phyloP scores from a whole-genome alignment of 139 green algal species.

The Edaphochlamys debaryana region DNA sequence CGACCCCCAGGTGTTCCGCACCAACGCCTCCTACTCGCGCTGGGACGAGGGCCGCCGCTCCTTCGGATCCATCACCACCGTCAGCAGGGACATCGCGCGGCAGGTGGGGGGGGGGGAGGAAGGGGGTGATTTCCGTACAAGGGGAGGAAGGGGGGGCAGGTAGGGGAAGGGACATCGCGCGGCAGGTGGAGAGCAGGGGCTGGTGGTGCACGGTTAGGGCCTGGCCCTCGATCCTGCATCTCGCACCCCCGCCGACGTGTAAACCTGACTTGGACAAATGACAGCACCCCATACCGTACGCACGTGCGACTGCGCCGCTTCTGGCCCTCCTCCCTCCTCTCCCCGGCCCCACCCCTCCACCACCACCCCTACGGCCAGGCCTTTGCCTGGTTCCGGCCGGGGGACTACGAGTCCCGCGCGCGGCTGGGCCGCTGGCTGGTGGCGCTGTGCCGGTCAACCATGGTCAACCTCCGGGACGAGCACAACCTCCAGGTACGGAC shows the following conservation, averaged over 20 bases:
- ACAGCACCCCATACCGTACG: too few species aligned
- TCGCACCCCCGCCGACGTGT: too few species aligned
- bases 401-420: neutral
- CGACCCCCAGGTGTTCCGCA: conserved; percentile 47
- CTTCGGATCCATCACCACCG: conserved; percentile 40
- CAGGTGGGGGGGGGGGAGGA: conserved; percentile 12
- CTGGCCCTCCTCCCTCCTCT: too few species aligned
- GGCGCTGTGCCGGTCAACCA: conserved; percentile 47
- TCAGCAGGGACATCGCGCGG: conserved; percentile 30
- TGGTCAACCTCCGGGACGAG: conserved; percentile 55
- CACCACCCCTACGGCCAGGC: neutral
- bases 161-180: too few species aligned
- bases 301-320: too few species aligned
- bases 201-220: too few species aligned
- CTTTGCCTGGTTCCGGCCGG: conserved; percentile 26
- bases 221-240: too few species aligned
- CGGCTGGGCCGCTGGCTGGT: conserved; percentile 48
- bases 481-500: conserved; percentile 26
- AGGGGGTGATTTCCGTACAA: neutral
- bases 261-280: too few species aligned
- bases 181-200: too few species aligned
- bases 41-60: conserved; percentile 42
- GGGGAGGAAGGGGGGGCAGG: too few species aligned
- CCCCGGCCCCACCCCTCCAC: neutral
- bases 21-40: conserved; percentile 68